These are phyloP conservation scores for Mucor circinelloides DNA, from an alignment of 371 early-diverging fungal species.

Conservation along the genomic window DNA sequence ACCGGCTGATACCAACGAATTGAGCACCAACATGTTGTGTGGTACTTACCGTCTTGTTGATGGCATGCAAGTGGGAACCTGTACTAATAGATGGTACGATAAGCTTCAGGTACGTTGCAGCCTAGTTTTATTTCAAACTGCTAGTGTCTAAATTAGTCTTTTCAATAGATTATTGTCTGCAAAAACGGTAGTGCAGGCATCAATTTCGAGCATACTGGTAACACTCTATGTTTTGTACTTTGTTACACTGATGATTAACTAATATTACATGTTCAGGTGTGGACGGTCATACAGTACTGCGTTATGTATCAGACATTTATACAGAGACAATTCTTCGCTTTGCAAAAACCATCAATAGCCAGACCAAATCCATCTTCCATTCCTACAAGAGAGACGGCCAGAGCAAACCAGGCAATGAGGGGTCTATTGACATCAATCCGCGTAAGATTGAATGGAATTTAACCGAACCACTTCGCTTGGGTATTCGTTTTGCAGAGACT, in stretches of 20 bases:
- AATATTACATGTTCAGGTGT: conserved; percentile 37
- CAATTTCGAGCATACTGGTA: conserved; percentile 65
- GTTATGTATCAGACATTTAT: conserved; percentile 62
- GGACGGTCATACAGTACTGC: conserved; percentile 62
- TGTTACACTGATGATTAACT: not conserved
- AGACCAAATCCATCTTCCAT: conserved; percentile 58
- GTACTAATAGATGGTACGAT: conserved; percentile 65
- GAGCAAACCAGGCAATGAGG: not conserved
- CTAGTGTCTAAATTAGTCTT: not conserved
- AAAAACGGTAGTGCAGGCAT: conserved; percentile 64
- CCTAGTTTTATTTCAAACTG: not conserved
- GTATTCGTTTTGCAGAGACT: conserved; percentile 60
- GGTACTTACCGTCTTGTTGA: conserved; percentile 56
- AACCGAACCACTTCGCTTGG: conserved; percentile 43
- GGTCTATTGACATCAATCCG: conserved; percentile 31
- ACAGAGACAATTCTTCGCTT: conserved; percentile 62
- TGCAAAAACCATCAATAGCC: conserved; percentile 59
- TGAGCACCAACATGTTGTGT: conserved; percentile 61
- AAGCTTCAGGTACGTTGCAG: conserved; percentile 51
- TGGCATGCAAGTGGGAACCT: conserved; percentile 61
- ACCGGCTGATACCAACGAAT: conserved; percentile 45
- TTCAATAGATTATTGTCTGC: conserved; percentile 56
- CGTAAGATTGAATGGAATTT: conserved; percentile 60
- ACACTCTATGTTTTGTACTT: not conserved
- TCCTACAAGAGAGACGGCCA: not conserved